Evolutionary conservation across 495 filamentous ascomycete genomes (phyloP).

Genomic region (Astrothelium subdiscretum): DNA sequence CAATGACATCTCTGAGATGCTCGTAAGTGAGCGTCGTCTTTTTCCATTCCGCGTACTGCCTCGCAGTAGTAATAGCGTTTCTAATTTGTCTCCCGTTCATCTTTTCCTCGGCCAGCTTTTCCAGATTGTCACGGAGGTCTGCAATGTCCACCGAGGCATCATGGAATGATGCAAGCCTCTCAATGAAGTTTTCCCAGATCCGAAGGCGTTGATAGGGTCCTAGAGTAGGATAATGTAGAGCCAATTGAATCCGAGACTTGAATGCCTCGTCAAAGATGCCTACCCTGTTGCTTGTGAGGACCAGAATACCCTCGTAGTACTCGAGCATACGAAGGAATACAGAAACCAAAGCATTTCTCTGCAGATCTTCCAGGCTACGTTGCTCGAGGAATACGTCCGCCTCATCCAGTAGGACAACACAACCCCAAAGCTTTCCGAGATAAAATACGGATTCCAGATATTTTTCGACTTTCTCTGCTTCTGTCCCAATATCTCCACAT

Average conservation of each 20-base stretch:
- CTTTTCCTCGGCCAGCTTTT: background rate
- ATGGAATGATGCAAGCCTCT: slow-evolving; percentile 12
- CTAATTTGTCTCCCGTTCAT: slow-evolving; percentile 9
- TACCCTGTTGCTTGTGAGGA: slow-evolving; percentile 47
- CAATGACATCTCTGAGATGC: slow-evolving; percentile 16
- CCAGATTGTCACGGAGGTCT: background rate
- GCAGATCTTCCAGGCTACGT: slow-evolving; percentile 27
- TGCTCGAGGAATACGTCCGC: slow-evolving; percentile 33
- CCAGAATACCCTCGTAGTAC: slow-evolving; percentile 62
- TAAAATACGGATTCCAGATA: slow-evolving; percentile 55
- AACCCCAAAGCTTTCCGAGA: slow-evolving; percentile 75
- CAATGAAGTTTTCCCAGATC: slow-evolving; percentile 28
- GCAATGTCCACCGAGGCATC: slow-evolving; percentile 1
- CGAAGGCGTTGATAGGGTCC: background rate
- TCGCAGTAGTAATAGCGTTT: background rate
- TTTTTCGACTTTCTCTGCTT: slow-evolving; percentile 58
- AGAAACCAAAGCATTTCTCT: slow-evolving; percentile 33
- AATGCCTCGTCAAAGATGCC: slow-evolving; percentile 37
- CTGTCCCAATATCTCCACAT: slow-evolving; percentile 43
- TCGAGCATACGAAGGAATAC: slow-evolving; percentile 34
- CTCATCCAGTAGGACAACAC: slow-evolving; percentile 37
- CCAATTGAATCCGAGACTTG: slow-evolving; percentile 33
- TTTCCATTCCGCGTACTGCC: background rate
- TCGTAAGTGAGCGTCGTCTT: background rate
- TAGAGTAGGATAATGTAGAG: slow-evolving; percentile 29